Conservation (phyloP, 768 basidiomycete genomes). For the Galerina marginata region DNA sequence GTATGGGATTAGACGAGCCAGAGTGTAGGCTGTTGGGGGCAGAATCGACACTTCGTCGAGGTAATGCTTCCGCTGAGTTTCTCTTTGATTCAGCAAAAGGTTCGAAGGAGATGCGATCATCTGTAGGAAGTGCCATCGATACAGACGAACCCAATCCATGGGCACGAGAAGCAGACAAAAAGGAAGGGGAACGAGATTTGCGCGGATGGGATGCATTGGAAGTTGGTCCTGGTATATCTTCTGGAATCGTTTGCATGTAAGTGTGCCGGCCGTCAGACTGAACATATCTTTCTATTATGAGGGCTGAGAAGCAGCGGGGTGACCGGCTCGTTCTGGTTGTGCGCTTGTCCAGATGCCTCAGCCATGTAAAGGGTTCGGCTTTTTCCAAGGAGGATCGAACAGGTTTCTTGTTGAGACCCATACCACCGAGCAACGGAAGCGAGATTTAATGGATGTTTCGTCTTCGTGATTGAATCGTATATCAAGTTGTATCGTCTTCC, state of each 20-base stretch:
- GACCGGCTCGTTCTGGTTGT: slow-evolving; percentile 40
- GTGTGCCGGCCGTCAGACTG: slow-evolving; percentile 43
- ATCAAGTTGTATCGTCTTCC: slow-evolving; percentile 67
- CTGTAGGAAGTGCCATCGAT: slow-evolving; percentile 42
- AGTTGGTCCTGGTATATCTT: slow-evolving; percentile 34
- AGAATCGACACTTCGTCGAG: slow-evolving; percentile 51
- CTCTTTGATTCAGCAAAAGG: slow-evolving; percentile 53
- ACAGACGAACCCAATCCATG: slow-evolving; percentile 12
- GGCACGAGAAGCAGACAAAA: slow-evolving; percentile 24
- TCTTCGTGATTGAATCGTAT: slow-evolving; percentile 40
- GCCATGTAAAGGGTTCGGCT: slow-evolving; percentile 76
- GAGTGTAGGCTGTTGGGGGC: slow-evolving; percentile 46
- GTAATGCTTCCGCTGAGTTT: slow-evolving; percentile 51
- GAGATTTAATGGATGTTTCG: slow-evolving; percentile 45
- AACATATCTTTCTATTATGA: slow-evolving; percentile 70
- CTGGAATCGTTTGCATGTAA: slow-evolving; percentile 50
- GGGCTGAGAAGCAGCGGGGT: slow-evolving; percentile 70
- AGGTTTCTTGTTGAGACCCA: slow-evolving; percentile 49
- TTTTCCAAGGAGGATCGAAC: slow-evolving; percentile 60
- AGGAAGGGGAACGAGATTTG: slow-evolving; percentile 26
- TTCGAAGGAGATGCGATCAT: slow-evolving; percentile 63
- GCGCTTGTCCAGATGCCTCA: slow-evolving; percentile 66
- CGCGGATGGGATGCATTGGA: slow-evolving; percentile 23
- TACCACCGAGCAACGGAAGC: slow-evolving; percentile 66
- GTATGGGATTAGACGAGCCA: slow-evolving; percentile 34